Base-by-base conservation (phyloP, 371 early-diverging fungal genomes). In the Lichtheimia ramosa region DNA sequence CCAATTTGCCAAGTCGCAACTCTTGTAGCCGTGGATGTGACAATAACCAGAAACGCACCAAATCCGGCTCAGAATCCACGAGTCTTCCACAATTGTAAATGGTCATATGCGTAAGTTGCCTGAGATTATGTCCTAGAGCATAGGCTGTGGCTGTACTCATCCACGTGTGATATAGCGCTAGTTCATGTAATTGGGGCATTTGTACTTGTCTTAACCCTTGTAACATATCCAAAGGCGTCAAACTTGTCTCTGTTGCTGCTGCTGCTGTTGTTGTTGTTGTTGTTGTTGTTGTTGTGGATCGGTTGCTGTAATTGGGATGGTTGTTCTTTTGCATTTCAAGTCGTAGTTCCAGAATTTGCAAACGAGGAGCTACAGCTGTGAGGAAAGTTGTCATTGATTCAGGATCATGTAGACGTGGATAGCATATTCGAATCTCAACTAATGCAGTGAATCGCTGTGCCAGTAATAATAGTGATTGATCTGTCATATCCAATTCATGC, bases 281-380 rank as follows among this genome's bases (percentile, higher is more conserved):
- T 3, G 24, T 25, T 56, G 12, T 46, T 39, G 48, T 28, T 48
- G 14, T 16, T 10, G n/a, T 25, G n/a, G 5, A 43, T 43, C 56
- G 20, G 12, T n/a, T 51, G 51, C 25, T 24, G 51, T 23, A 50
- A 6, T 23, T 16, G 20, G 24, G 6, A 28, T 28, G 7, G 34
- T 51, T 15, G 10, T 16, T 51, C 51, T 34, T 54, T 40, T 41
- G 56, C 43, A 55, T 55, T 25, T 55, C 56, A 24, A 55, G 39
- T 2, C 66, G 62, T 13, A 66, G 56, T 41, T 66, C 66, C 13
- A 66, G 42, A 8, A 66, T 59, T 15, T 59, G 28, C 8, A 66
- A 41, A 6, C 57, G 43, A 10, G 53, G 49, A 8, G 52, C 27
- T 8, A 34, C 34, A 7, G 58, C 28, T 25, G 39, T 16, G 12